A percentile compares a stretch with the other conserved stretches of the same genome.
Conservation (phyloP, 495 filamentous ascomycete genomes). For the Aspergillus sclerotiicarbonarius region DNA sequence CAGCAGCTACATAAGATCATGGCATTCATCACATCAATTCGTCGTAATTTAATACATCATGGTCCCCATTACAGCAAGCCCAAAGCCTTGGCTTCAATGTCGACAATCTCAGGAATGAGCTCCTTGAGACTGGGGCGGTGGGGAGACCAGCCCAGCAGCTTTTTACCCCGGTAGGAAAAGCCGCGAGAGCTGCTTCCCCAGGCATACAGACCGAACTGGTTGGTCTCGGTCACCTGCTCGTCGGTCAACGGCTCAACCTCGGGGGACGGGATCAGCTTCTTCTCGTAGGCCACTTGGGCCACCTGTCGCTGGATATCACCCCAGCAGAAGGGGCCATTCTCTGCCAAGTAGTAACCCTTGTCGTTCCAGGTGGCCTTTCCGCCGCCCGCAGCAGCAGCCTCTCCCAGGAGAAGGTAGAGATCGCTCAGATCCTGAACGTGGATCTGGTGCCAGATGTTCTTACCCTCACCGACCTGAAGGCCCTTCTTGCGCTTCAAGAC, state of each 20-base stretch:
- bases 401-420: slow-evolving; percentile 62
- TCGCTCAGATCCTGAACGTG: slow-evolving; percentile 70
- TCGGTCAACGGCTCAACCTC: slow-evolving; percentile 43
- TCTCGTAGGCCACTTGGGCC: slow-evolving; percentile 58
- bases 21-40: slow-evolving; percentile 16
- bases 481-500: slow-evolving; percentile 63
- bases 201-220: slow-evolving; percentile 34
- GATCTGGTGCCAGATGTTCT: slow-evolving; percentile 70
- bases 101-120: slow-evolving; percentile 53
- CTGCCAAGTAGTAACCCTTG: slow-evolving; percentile 72
- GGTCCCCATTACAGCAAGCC: slow-evolving; percentile 49
- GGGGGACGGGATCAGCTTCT: slow-evolving; percentile 60
- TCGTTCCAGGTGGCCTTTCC: slow-evolving; percentile 68
- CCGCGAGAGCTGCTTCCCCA: slow-evolving; percentile 67
- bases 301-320: slow-evolving; percentile 61
- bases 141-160: slow-evolving; percentile 65
- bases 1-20: not conserved
- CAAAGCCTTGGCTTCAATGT: slow-evolving; percentile 56
- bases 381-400: slow-evolving; percentile 59
- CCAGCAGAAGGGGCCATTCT: slow-evolving; percentile 71
- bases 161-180: slow-evolving; percentile 58
- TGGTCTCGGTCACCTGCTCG: slow-evolving; percentile 31
- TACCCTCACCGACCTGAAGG: slow-evolving; percentile 61
- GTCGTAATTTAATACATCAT: not conserved
- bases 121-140: slow-evolving; percentile 54